Percentiles rank a stretch among this genome's conserved stretches.
phyloP scores from a whole-genome alignment of 345 rosid species.

The Eucalyptus grandis region DNA sequence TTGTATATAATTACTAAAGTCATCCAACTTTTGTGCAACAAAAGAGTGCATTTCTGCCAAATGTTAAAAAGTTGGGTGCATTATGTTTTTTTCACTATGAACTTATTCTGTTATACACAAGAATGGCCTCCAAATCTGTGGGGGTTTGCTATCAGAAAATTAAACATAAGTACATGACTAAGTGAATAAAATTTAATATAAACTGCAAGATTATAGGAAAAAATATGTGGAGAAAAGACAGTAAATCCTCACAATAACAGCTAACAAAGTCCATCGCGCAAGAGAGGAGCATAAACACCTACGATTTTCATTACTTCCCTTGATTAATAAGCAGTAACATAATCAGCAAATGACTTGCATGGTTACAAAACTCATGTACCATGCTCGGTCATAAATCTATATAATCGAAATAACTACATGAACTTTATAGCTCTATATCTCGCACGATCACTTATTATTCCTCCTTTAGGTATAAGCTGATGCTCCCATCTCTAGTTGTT shows the following conservation, averaged over 20 bases:
- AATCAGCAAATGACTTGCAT: not conserved
- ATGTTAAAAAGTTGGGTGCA: not conserved
- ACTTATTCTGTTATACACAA: not conserved
- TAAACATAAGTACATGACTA: not conserved
- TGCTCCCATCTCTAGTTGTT: not conserved
- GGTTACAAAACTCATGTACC: not conserved
- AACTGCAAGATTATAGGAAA: not conserved
- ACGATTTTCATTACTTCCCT: not conserved
- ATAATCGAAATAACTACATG: not conserved
- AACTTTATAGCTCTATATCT: not conserved
- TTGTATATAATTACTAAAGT: not conserved
- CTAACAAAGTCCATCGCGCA: too few species aligned
- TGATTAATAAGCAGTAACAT: not conserved
- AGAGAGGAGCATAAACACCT: not conserved
- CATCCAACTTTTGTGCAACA: not conserved
- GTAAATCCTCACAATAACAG: not conserved
- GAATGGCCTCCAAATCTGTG: not conserved
- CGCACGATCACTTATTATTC: not conserved
- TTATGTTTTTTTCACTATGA: not conserved
- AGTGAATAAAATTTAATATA: not conserved
- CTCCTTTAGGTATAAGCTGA: not conserved
- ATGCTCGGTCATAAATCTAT: not conserved
- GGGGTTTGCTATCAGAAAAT: not conserved
- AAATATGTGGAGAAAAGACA: not conserved
- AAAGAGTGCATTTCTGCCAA: not conserved